phyloP scores from a whole-genome alignment of 2,329 filamentous ascomycete species.

The Orbilia ellipsospora region DNA sequence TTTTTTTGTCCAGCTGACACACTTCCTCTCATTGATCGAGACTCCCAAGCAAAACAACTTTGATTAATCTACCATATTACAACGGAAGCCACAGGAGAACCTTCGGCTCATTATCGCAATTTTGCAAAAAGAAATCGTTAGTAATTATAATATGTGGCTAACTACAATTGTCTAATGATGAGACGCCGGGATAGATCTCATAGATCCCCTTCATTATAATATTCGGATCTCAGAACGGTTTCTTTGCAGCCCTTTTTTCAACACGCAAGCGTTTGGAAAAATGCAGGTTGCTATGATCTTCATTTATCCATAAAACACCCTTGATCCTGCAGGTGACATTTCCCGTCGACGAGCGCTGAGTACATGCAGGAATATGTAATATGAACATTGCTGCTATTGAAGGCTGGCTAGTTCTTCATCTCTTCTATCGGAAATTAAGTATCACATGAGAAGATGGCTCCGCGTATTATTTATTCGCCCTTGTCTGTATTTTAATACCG shows the following conservation, averaged over 20 bases:
- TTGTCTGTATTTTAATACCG: constrained; percentile 15
- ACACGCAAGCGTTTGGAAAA: constrained; percentile 37
- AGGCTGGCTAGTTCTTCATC: constrained; percentile 12
- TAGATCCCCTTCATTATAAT: constrained; percentile 52
- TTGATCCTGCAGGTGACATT: constrained; percentile 48
- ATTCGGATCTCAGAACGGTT: constrained; percentile 43
- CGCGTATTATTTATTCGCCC: neutral
- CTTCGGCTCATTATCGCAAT: constrained; percentile 8
- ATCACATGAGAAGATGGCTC: constrained; percentile 39
- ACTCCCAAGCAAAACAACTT: neutral
- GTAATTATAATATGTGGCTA: constrained; percentile 31
- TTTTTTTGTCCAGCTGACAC: constrained; percentile 50
- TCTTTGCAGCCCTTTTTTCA: constrained; percentile 39
- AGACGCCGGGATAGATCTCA: constrained; percentile 50
- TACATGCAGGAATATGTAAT: constrained; percentile 24
- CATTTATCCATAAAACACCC: constrained; percentile 54
- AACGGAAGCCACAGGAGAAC: constrained; percentile 32
- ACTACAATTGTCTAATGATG: constrained; percentile 34
- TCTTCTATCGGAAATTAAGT: constrained; percentile 40
- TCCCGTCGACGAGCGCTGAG: constrained; percentile 41
- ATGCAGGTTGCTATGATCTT: constrained; percentile 43
- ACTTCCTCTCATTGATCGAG: neutral
- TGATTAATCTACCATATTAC: constrained; percentile 32
- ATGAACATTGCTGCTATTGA: constrained; percentile 29
- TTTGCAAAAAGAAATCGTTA: too few species aligned